These are phyloP conservation scores for Arabidopsis lyrata DNA, from an alignment of 441 rosid species.

Conservation along the genomic window DNA sequence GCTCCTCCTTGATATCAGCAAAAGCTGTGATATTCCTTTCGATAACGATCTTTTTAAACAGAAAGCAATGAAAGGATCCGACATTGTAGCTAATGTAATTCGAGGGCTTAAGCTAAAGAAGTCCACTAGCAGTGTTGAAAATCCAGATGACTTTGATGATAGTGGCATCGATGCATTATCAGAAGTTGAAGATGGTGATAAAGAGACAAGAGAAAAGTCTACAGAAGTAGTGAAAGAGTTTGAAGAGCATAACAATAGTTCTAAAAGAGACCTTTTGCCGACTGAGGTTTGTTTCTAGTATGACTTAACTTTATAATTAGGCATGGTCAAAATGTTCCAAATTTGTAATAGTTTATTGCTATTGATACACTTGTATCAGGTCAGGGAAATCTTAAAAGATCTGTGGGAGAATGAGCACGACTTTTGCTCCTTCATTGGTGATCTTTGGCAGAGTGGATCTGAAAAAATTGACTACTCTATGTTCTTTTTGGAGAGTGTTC, in stretches of 20 bases:
- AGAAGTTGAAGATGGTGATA: conserved; percentile 47
- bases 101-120: conserved; percentile 51
- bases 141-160: conserved; percentile 43
- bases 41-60: conserved; percentile 44
- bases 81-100: conserved; percentile 62
- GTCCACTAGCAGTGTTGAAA: conserved; percentile 52
- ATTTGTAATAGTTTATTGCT: conserved; percentile 15
- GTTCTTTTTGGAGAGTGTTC: conserved; percentile 81
- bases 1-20: conserved; percentile 3
- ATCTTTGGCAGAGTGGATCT: conserved; percentile 73
- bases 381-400: conserved; percentile 58
- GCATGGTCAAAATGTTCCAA: neutral
- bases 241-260: conserved; percentile 46
- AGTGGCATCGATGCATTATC: conserved; percentile 39
- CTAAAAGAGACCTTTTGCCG: conserved; percentile 69
- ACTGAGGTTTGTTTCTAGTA: conserved; percentile 65
- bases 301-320: conserved; percentile 1
- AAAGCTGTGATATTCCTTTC: conserved; percentile 6
- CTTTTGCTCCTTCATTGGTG: conserved; percentile 80
- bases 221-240: conserved; percentile 45
- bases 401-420: conserved; percentile 89
- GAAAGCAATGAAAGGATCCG: conserved; percentile 55
- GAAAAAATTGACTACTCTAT: conserved; percentile 59
- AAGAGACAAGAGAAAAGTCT: conserved; percentile 43
- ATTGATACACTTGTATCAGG: conserved; percentile 53